Evolutionary conservation across 2,329 filamentous ascomycete genomes (phyloP).

Genomic region (Nemania sp.): DNA sequence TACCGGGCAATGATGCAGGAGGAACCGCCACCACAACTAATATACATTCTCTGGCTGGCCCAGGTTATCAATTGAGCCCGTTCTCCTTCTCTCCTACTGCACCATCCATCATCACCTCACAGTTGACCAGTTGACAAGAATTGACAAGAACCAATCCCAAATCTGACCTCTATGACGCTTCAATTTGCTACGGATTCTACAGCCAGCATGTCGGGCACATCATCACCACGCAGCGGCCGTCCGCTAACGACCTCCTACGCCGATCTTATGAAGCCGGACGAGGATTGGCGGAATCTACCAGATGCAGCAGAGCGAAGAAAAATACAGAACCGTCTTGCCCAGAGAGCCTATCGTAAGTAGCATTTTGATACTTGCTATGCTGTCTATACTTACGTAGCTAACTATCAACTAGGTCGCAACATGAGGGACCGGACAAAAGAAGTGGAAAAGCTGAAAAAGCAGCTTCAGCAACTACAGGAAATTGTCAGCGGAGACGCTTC

Average conservation of each 20-base stretch:
- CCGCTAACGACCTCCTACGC: constrained; percentile 41
- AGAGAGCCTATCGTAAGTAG: constrained; percentile 40
- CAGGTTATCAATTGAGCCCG: background rate
- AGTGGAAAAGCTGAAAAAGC: constrained; percentile 41
- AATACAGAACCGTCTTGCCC: constrained; percentile 43
- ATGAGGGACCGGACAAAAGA: constrained; percentile 41
- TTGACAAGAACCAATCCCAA: constrained; percentile 19
- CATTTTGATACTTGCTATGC: background rate
- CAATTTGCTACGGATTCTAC: background rate
- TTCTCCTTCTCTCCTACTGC: constrained; percentile 1
- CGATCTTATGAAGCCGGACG: constrained; percentile 42
- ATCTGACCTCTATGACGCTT: background rate
- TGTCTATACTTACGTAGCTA: constrained; percentile 3
- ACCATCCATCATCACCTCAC: constrained; percentile 6
- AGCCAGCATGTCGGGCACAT: constrained; percentile 34
- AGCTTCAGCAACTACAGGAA: constrained; percentile 39
- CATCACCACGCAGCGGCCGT: constrained; percentile 39
- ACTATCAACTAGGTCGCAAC: constrained; percentile 35
- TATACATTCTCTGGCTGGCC: constrained; percentile 23
- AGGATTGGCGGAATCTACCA: constrained; percentile 42
- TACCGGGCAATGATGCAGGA: constrained; percentile 15
- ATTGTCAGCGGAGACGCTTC: constrained; percentile 33
- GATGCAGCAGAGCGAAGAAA: constrained; percentile 41
- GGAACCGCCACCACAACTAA: constrained; percentile 24
- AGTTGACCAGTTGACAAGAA: too few species aligned